These are phyloP conservation scores for Colletotrichum aenigma DNA, from an alignment of 2,329 filamentous ascomycete genomes.

Conservation along the genomic window DNA sequence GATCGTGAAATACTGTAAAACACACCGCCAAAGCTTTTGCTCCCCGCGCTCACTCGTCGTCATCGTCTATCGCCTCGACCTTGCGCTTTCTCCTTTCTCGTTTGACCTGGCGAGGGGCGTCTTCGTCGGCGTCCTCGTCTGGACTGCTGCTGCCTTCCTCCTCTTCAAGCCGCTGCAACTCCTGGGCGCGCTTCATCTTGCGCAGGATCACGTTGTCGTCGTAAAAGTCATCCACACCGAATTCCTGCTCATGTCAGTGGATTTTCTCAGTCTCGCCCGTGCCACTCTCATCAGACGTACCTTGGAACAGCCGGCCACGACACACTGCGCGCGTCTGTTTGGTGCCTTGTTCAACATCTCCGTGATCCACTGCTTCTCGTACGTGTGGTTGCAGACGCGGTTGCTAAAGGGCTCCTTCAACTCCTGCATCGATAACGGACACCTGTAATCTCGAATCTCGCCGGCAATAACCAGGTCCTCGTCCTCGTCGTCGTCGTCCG, in stretches of 20 bases:
- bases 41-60: conserved; percentile 4
- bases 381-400: conserved; percentile 72
- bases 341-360: conserved; percentile 52
- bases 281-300: conserved; percentile 36
- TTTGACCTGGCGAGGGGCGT: background rate
- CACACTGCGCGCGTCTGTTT: conserved; percentile 57
- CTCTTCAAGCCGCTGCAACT: conserved; percentile 42
- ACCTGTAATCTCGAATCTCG: conserved; percentile 69
- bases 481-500: conserved; percentile 59
- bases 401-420: conserved; percentile 72
- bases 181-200: conserved; percentile 58
- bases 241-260: conserved; percentile 40
- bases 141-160: conserved; percentile 38
- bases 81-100: background rate
- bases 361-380: conserved; percentile 68
- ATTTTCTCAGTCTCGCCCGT: background rate
- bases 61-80: conserved; percentile 17
- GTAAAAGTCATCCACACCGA: conserved; percentile 57
- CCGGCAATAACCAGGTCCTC: conserved; percentile 72
- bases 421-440: conserved; percentile 68
- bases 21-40: background rate
- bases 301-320: conserved; percentile 67
- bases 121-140: background rate
- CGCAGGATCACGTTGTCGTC: conserved; percentile 61
- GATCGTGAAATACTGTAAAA: background rate